phyloP scores from a whole-genome alignment of 441 rosid genomes.

The Rhodomyrtus psidioides region DNA sequence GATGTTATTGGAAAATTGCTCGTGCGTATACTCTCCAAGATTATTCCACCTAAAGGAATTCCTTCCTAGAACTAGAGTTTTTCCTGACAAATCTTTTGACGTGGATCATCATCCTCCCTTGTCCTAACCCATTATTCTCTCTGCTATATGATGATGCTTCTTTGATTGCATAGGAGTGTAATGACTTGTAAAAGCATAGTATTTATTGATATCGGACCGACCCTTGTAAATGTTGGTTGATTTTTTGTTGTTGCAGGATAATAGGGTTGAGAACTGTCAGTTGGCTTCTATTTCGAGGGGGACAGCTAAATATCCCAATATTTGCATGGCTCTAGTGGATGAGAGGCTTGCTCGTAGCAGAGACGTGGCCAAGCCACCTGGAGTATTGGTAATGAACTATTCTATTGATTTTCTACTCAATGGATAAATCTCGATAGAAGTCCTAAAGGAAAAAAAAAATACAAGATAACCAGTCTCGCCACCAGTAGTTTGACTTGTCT shows the following conservation, averaged over 20 bases:
- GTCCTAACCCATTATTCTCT: not conserved
- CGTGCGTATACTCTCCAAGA: not conserved
- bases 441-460: not conserved
- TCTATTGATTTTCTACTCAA: not conserved
- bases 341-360: slow-evolving; percentile 41
- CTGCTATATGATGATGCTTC: not conserved
- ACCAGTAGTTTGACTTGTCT: not conserved
- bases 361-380: slow-evolving; percentile 35
- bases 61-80: not conserved
- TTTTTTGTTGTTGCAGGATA: slow-evolving; percentile 24
- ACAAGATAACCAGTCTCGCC: not conserved
- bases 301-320: slow-evolving; percentile 10
- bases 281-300: slow-evolving; percentile 17
- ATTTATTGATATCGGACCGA: not conserved
- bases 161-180: not conserved
- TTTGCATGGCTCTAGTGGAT: slow-evolving; percentile 66
- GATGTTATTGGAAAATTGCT: not conserved
- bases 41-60: not conserved
- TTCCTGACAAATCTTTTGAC: not conserved
- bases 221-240: not conserved
- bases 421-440: not conserved
- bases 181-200: not conserved
- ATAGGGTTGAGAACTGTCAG: slow-evolving; percentile 16
- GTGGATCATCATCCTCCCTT: not conserved
- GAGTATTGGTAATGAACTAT: slow-evolving; percentile 45